Conservation (phyloP, 441 rosid species). For the Adansonia grandidieri region DNA sequence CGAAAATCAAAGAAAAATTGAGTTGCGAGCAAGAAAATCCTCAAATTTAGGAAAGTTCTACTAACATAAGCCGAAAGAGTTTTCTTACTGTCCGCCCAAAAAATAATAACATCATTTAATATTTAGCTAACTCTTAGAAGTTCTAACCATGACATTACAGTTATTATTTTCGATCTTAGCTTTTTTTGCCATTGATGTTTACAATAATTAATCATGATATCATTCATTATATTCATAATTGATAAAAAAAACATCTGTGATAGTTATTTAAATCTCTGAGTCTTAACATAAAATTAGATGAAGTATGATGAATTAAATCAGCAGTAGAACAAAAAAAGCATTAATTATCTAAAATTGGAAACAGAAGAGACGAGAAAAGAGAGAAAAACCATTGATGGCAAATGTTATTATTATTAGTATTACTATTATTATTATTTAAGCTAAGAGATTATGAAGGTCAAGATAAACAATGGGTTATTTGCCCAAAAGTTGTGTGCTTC, state of each 20-base stretch:
- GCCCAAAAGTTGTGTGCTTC: conserved; percentile 43
- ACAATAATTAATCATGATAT: no score
- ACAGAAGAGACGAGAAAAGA: neutral
- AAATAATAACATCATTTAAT: no score
- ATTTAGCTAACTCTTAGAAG: neutral
- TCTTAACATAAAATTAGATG: neutral
- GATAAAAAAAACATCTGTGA: no score
- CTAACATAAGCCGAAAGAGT: no score
- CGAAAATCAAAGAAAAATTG: no score
- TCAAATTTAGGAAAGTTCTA: no score
- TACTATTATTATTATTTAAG: neutral
- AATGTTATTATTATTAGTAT: neutral
- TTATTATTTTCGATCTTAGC: no score
- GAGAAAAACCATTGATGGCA: neutral
- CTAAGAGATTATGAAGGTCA: neutral
- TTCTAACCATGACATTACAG: no score
- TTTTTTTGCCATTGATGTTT: no score
- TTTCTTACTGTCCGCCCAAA: no score
- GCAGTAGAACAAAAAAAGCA: neutral
- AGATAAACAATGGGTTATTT: neutral
- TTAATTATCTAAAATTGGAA: neutral
- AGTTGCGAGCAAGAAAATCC: no score
- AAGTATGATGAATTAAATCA: neutral
- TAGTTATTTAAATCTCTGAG: no score
- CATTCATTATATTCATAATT: neutral